A percentile compares a stretch with the other conserved stretches of the same genome.
These are phyloP conservation scores for Lindgomyces ingoldianus DNA, from an alignment of 495 filamentous ascomycete genomes.

Conservation along the genomic window DNA sequence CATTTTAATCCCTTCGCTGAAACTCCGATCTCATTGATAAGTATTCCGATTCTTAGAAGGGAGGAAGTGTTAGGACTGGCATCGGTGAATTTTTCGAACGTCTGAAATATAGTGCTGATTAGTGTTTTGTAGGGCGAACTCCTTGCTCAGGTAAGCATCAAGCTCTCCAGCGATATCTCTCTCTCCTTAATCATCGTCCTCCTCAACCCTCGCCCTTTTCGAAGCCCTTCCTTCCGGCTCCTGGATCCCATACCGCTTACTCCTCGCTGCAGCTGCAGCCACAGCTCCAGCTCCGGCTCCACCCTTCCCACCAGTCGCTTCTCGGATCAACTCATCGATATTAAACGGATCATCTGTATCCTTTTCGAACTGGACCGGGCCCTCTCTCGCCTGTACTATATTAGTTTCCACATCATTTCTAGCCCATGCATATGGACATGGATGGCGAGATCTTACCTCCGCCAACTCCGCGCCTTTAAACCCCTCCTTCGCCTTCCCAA, in stretches of 20 bases:
- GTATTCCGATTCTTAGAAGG: too few relatives aligned
- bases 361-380: conserved; percentile 98
- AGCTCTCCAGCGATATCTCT: background rate
- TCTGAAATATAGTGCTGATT: too few relatives aligned
- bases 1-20: too few relatives aligned
- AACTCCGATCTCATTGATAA: too few relatives aligned
- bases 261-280: conserved; percentile 46
- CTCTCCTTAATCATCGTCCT: conserved; percentile 55
- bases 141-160: too few relatives aligned
- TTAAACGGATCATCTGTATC: conserved; percentile 85
- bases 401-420: conserved; percentile 38
- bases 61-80: too few relatives aligned
- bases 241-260: conserved; percentile 84
- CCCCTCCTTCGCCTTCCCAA: conserved; percentile 80
- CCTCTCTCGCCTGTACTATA: conserved; percentile 64
- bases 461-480: conserved; percentile 86
- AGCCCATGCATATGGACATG: background rate
- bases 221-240: conserved; percentile 67
- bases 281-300: conserved; percentile 50
- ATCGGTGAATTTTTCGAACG: too few relatives aligned
- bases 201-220: conserved; percentile 80
- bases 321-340: conserved; percentile 86
- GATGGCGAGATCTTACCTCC: conserved; percentile 62
- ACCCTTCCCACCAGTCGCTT: conserved; percentile 59
- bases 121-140: too few relatives aligned